phyloP scores from a whole-genome alignment of 352 stramenopile species.

The Phytophthora fragariae region DNA sequence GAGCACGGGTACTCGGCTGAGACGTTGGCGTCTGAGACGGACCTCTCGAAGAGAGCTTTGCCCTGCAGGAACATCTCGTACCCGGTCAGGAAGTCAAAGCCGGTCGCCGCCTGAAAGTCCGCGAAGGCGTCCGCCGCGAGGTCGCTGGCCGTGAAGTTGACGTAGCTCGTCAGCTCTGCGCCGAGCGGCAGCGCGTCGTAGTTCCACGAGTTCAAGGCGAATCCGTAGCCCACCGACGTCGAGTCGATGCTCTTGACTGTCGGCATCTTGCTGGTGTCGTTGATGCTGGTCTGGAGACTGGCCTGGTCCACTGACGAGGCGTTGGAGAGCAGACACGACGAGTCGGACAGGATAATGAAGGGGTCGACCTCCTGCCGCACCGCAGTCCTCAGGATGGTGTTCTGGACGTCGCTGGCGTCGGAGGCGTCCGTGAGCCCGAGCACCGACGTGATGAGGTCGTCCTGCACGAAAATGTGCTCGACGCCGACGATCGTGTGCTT shows the following conservation, averaged over 20 bases:
- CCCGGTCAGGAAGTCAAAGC: conserved; percentile 31
- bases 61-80: conserved; percentile 58
- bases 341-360: conserved; percentile 44
- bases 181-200: conserved; percentile 44
- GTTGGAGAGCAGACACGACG: conserved; percentile 32
- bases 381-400: conserved; percentile 47
- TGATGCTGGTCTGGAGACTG: conserved; percentile 21
- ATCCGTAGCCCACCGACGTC: conserved; percentile 50
- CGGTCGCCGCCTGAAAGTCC: conserved; percentile 25
- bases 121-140: conserved; percentile 15
- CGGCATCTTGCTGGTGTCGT: conserved; percentile 39
- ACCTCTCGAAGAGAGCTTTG: conserved; percentile 49
- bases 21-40: conserved; percentile 45
- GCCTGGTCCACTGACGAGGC: not conserved
- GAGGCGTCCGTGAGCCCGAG: not conserved
- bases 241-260: conserved; percentile 41
- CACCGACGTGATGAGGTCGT: conserved; percentile 34
- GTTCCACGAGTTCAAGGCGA: conserved; percentile 51
- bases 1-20: conserved; percentile 42
- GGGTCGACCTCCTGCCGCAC: conserved; percentile 36
- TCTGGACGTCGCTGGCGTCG: conserved; percentile 32
- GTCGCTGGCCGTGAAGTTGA: conserved; percentile 26
- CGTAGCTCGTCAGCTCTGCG: conserved; percentile 14
- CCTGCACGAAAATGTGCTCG: conserved; percentile 41
- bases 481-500: conserved; percentile 41